Conservation (phyloP, 2,329 filamentous ascomycete species). For the Claviceps maximensis region DNA sequence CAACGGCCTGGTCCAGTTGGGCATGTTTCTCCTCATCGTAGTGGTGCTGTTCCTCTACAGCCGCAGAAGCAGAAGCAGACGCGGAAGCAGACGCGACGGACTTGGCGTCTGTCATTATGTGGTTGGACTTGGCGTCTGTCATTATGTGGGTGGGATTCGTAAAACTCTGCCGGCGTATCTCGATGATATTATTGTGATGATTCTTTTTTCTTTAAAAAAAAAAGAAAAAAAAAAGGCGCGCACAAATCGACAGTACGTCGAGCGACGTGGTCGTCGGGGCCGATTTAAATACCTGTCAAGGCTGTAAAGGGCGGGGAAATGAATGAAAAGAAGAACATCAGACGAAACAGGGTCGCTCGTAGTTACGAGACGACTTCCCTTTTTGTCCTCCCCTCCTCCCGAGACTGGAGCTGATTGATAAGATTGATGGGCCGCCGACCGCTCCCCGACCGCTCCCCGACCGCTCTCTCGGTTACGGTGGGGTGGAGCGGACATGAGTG, state of each 20-base stretch:
- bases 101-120: not conserved
- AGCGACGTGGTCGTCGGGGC: no score
- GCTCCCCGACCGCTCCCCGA: not conserved
- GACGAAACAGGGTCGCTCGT: not conserved
- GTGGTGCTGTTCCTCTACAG: not conserved
- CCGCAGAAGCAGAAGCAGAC: not conserved
- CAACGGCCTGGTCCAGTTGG: not conserved
- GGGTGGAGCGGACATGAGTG: no score
- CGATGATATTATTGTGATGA: no score
- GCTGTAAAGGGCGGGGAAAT: not conserved
- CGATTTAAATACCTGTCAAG: no score
- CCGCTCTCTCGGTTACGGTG: not conserved
- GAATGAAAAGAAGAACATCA: not conserved
- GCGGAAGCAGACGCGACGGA: not conserved
- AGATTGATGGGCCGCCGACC: not conserved
- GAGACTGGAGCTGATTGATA: conserved; percentile 2
- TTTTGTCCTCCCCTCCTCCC: not conserved
- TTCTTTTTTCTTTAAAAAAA: no score
- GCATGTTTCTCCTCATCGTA: not conserved
- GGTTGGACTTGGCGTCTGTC: not conserved
- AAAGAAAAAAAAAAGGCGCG: no score
- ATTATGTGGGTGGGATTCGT: no score
- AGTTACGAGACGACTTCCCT: not conserved
- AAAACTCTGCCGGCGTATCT: no score
- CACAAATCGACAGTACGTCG: no score